These are phyloP conservation scores for Conoideocrella luteorostrata DNA, from an alignment of 2,329 filamentous ascomycete genomes.

Conservation along the genomic window DNA sequence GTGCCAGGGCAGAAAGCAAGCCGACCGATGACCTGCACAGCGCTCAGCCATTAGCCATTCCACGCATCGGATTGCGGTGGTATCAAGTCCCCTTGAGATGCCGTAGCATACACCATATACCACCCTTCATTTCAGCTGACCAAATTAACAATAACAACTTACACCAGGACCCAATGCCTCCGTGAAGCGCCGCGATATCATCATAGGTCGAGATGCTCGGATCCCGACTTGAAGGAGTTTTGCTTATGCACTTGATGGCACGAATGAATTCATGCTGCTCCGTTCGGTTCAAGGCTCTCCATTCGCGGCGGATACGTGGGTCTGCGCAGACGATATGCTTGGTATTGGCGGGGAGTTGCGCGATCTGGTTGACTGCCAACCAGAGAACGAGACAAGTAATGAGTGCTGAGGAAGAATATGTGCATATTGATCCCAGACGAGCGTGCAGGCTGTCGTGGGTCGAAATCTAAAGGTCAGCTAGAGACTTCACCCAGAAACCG, in stretches of 20 bases:
- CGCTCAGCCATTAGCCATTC: not conserved
- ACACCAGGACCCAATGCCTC: slow-evolving; percentile 8
- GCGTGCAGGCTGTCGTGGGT: too few species aligned
- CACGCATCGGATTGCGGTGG: too few species aligned
- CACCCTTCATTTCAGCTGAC: too few species aligned
- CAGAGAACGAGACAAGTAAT: not conserved
- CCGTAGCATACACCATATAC: too few species aligned
- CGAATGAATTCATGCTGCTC: slow-evolving; percentile 6
- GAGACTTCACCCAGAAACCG: too few species aligned
- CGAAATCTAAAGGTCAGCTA: too few species aligned
- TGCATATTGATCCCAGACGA: not conserved
- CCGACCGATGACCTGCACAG: slow-evolving; percentile 5
- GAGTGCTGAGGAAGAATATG: not conserved
- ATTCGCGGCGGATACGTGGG: slow-evolving; percentile 4
- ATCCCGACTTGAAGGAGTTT: not conserved
- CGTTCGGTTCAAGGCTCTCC: not conserved
- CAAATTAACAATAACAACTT: not conserved
- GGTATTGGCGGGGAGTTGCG: not conserved
- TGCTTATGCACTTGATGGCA: not conserved
- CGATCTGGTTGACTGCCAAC: not conserved
- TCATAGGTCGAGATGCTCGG: slow-evolving; percentile 4
- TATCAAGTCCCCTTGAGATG: too few species aligned
- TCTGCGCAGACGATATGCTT: not conserved
- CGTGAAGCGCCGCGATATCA: slow-evolving; percentile 7
- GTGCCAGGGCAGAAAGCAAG: slow-evolving; percentile 8